Percentiles rank a stretch among this genome's conserved stretches.
phyloP scores from a whole-genome alignment of 202 grass and related monocot species.

The Panicum hallii region DNA sequence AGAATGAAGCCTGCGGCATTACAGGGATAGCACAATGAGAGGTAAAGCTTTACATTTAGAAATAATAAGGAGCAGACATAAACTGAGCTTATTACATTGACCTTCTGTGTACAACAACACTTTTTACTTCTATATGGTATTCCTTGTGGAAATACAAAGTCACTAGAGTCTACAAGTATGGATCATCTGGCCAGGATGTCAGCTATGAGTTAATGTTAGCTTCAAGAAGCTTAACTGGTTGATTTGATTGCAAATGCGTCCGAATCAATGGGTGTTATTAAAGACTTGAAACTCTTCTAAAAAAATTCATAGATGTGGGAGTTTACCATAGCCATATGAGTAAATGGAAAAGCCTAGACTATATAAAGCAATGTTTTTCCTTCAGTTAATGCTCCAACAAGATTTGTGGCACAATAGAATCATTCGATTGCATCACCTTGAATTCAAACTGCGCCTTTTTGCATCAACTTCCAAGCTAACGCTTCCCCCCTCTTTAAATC shows the following conservation, averaged over 20 bases:
- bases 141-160: constrained; percentile 1
- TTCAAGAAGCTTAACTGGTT: background rate
- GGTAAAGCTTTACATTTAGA: background rate
- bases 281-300: background rate
- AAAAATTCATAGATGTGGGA: background rate
- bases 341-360: background rate
- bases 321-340: background rate
- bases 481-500: constrained; percentile 49
- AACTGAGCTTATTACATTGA: background rate
- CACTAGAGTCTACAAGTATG: background rate
- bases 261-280: background rate
- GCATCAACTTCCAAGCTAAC: constrained; percentile 65
- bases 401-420: background rate
- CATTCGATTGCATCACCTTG: constrained; percentile 53
- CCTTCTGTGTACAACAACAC: background rate
- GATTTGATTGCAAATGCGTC: background rate
- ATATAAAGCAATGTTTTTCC: background rate
- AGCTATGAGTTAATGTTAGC: background rate
- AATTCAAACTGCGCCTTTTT: constrained; percentile 67
- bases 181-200: background rate
- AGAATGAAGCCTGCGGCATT: constrained; percentile 80
- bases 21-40: background rate
- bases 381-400: background rate
- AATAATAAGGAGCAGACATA: background rate
- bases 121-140: background rate